Evolutionary conservation across 208 protist species (phyloP), one percentile per base, ranked within the genome.

Genomic region (Leishmania arabica): DNA sequence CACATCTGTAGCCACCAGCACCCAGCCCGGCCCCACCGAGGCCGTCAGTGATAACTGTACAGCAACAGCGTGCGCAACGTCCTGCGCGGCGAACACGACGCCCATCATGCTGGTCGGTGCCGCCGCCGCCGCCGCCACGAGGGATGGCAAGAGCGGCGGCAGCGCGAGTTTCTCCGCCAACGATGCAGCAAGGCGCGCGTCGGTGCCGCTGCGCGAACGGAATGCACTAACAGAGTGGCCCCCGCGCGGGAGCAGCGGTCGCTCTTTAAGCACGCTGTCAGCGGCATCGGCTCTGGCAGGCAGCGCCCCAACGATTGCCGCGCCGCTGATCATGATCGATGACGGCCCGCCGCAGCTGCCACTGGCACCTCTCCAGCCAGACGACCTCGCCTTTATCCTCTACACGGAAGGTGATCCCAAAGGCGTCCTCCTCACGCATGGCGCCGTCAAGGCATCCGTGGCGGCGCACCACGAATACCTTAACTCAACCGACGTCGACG

Each of bases 331-430:
- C 15, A n/a, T 21, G 34, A 62, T 51, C 71, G 15, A 40, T n/a
- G 72, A 56, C 34, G 51, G 31, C 51, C 47, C 72, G 54, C 58
- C 73, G 47, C 68, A 74, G 53, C 72, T 58, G 24, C 72, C 76
- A 58, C 81, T 84, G 40, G 77, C 77, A 2, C 80, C 86, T 13
- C 76, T 90, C 21, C 86, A 86, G 17, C 64, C 87, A 17, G 86
- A 89, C 19, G 89, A 89, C 70, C 68, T 93, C 54, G 92, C 88
- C 17, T 65, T 95, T 17, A 92, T 97, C 60, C 81, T 95, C 79
- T 98, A 98, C 89, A 96, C 95, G 0, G 86, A 89, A 15, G 95
- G 95, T 1, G 88, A 93, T 60, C 86, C 92, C 8, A 95, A 95
- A 60, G 96, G 95, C 45, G 94, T 97, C 49, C 82, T 96, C 70